Evolutionary conservation across 208 protist genomes (phyloP), one percentile per base, ranked within the genome.

Genomic region (Leishmania guyanensis): DNA sequence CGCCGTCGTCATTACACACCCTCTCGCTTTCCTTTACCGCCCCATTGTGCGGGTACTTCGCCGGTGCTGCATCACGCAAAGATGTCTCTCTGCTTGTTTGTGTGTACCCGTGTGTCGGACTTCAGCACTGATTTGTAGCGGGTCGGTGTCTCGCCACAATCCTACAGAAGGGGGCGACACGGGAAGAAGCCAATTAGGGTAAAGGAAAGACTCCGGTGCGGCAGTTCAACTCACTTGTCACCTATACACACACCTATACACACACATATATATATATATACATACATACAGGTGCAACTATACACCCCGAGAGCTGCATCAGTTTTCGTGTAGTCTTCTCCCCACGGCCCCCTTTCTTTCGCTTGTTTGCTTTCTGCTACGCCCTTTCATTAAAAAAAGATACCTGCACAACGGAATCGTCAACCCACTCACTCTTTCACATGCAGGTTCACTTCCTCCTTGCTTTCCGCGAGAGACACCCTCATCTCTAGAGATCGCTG

Each of bases 271-370:
- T 29, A 48, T 53, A 53, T 56, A 74, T 8, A 72, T 72, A 72
- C 8, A 36, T 9, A 76, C 1, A 14, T 8, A 6, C 12, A 48
- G 36, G 26, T 54, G 22, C 26, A 14, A 5, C 48, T 26, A 33
- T 33, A 68, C 29, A 43, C 29, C 29, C 2, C 39, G 39, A 48
- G 33, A 72, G 16, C 39, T 72, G 39, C 68, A 50, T 50, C 20
- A 36, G 50, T 12, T 50, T 81, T 5, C 22, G 48, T 76, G 20
- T 79, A 60, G 78, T 84, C 74, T 62, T 84, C 60, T 46, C 43
- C 43, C 43, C 43, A 46, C 43, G 2, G 43, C 43, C 62, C 58
- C n/a, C n/a, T 64, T 39, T 29, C 29, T 68, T 68, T 68, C 17
- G 29, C 29, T 12, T 46, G 43, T 46, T 81, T 8, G 33, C 16